Conservation (phyloP, 768 basidiomycete genomes). For the Leucogyrophana mollusca region DNA sequence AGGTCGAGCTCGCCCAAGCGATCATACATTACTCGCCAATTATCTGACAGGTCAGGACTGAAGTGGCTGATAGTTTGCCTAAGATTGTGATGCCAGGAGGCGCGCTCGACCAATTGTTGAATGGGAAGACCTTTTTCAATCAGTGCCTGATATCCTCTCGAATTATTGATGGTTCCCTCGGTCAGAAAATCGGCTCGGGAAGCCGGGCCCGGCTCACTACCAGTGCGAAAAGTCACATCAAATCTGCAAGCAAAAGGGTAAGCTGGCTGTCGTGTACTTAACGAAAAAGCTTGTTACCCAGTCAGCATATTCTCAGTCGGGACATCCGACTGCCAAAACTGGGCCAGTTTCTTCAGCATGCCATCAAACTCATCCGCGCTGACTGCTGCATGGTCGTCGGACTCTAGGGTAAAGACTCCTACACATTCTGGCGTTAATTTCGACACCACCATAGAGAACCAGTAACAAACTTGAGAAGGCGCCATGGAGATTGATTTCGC, state of each 20-base stretch:
- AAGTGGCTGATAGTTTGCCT: conserved; percentile 42
- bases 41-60: conserved; percentile 34
- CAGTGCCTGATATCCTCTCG: conserved; percentile 52
- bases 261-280: not conserved
- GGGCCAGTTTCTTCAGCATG: conserved; percentile 50
- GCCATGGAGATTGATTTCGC: conserved; percentile 46
- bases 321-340: conserved; percentile 50
- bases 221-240: conserved; percentile 59
- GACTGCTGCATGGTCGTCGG: conserved; percentile 30
- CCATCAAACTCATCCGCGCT: conserved; percentile 42
- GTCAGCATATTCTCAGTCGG: conserved; percentile 58
- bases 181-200: conserved; percentile 60
- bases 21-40: conserved; percentile 35
- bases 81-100: conserved; percentile 57
- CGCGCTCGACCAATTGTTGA: conserved; percentile 34
- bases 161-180: conserved; percentile 48
- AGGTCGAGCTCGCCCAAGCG: conserved; percentile 46
- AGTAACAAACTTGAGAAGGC: conserved; percentile 54
- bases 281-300: conserved; percentile 37
- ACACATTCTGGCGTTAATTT: conserved; percentile 7
- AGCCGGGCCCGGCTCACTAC: conserved; percentile 41
- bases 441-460: not conserved
- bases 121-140: conserved; percentile 45
- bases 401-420: conserved; percentile 41
- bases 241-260: conserved; percentile 39